These are phyloP conservation scores for Colletotrichum cuscutae DNA, from an alignment of 2,329 filamentous ascomycete genomes.

Conservation along the genomic window DNA sequence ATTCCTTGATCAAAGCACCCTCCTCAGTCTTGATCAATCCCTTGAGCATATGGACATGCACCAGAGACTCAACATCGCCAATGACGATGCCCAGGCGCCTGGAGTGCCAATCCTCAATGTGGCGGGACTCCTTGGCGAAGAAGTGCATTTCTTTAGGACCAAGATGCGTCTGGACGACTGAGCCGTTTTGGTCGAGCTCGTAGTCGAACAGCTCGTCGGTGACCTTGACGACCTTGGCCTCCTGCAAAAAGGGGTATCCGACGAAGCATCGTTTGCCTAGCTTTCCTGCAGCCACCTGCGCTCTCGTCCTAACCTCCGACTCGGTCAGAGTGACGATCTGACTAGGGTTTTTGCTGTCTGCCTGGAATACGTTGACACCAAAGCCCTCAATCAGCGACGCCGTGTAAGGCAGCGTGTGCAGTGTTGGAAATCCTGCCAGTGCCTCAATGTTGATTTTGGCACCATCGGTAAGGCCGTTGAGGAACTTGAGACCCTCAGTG, in stretches of 20 bases:
- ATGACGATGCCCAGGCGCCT: conserved; percentile 91
- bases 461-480: conserved; percentile 84
- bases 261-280: conserved; percentile 89
- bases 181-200: conserved; percentile 71
- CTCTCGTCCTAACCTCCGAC: conserved; percentile 75
- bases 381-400: conserved; percentile 78
- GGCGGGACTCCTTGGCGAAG: conserved; percentile 84
- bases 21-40: conserved; percentile 91
- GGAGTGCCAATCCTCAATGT: conserved; percentile 88
- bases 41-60: conserved; percentile 94
- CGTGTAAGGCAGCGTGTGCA: conserved; percentile 86
- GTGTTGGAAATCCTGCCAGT: conserved; percentile 91
- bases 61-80: conserved; percentile 85
- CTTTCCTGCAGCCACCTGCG: conserved; percentile 79
- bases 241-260: conserved; percentile 94
- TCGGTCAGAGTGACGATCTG: conserved; percentile 89
- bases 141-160: conserved; percentile 80
- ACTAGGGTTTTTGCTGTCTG: conserved; percentile 95
- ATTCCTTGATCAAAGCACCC: conserved; percentile 92
- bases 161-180: conserved; percentile 77
- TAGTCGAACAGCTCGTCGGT: conserved; percentile 96
- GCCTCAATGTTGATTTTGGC: conserved; percentile 84
- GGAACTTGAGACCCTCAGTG: conserved; percentile 88
- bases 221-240: conserved; percentile 88
- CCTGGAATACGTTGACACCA: conserved; percentile 93